Evolutionary conservation across 2,329 filamentous ascomycete genomes (phyloP).

Genomic region (Fusarium devonianum): DNA sequence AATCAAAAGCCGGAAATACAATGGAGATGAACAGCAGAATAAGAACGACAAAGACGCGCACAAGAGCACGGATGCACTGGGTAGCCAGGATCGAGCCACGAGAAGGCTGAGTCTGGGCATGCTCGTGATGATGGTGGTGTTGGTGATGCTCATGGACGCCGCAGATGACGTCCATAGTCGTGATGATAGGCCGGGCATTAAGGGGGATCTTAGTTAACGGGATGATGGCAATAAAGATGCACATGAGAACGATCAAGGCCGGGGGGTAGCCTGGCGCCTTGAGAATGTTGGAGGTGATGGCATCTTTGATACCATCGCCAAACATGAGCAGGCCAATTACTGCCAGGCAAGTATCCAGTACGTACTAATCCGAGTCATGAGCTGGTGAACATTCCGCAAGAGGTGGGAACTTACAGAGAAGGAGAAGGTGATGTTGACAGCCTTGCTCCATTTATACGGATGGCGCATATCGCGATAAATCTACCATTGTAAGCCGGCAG

Average conservation of each 20-base stretch:
- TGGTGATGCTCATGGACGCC: conserved; percentile 67
- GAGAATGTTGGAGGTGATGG: conserved; percentile 91
- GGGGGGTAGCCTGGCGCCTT: conserved; percentile 76
- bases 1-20: conserved; percentile 78
- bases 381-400: neutral
- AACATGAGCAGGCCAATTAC: conserved; percentile 93
- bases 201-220: conserved; percentile 95
- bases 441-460: conserved; percentile 79
- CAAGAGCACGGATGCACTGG: conserved; percentile 58
- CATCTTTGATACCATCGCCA: conserved; percentile 84
- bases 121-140: conserved; percentile 46
- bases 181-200: conserved; percentile 86
- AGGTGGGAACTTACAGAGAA: conserved; percentile 70
- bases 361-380: conserved; percentile 58
- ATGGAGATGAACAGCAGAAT: conserved; percentile 78
- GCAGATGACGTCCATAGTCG: conserved; percentile 80
- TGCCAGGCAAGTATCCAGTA: conserved; percentile 82
- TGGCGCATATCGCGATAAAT: conserved; percentile 72
- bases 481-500: conserved; percentile 42
- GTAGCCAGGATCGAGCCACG: conserved; percentile 53
- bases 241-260: conserved; percentile 77
- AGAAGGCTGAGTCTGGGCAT: conserved; percentile 40
- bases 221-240: conserved; percentile 88
- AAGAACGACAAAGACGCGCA: conserved; percentile 73
- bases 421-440: conserved; percentile 80